phyloP scores from a whole-genome alignment of 1,284 basidiomycete species.

The Ganoderma leucocontextum region DNA sequence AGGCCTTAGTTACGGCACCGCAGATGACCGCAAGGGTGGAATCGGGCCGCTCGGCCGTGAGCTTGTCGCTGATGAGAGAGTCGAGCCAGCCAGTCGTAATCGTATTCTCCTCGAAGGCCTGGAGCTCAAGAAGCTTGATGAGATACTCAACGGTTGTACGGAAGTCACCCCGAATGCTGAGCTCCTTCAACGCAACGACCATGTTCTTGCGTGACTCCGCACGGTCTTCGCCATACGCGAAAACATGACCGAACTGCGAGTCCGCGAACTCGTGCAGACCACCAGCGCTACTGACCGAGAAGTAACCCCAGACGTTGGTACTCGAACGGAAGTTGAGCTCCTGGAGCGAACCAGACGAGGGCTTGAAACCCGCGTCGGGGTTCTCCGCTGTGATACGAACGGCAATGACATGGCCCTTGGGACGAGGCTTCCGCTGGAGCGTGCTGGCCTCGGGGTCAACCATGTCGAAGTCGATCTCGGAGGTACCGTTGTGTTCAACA shows the following conservation, averaged over 20 bases:
- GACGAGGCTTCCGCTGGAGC: slow-evolving; percentile 93
- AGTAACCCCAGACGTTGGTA: slow-evolving; percentile 99
- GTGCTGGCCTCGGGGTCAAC: slow-evolving; percentile 86
- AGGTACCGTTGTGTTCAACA: slow-evolving; percentile 85
- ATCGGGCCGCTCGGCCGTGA: slow-evolving; percentile 97
- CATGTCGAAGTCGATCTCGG: slow-evolving; percentile 98
- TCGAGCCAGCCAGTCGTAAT: slow-evolving; percentile 99
- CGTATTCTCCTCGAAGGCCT: slow-evolving; percentile 96
- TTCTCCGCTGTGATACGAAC: slow-evolving; percentile 99
- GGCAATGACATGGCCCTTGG: slow-evolving; percentile 98
- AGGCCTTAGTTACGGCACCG: slow-evolving; percentile 96
- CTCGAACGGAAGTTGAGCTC: slow-evolving; percentile 99
- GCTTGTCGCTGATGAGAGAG: slow-evolving; percentile 93
- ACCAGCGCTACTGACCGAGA: slow-evolving; percentile 95
- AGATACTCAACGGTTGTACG: slow-evolving; percentile 98
- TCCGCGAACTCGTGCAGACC: slow-evolving; percentile 99
- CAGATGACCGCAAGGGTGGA: slow-evolving; percentile 93
- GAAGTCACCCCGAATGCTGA: slow-evolving; percentile 99
- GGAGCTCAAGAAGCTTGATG: slow-evolving; percentile 96
- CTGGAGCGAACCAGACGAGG: slow-evolving; percentile 95
- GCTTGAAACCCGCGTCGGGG: slow-evolving; percentile 99
- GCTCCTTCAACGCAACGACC: slow-evolving; percentile 98
- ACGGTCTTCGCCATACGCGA: slow-evolving; percentile 98
- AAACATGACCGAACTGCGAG: slow-evolving; percentile 99
- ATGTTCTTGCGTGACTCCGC: slow-evolving; percentile 98